These are phyloP conservation scores for Papilionanthe hybrid DNA, from an alignment of 116 monocot genomes.

Conservation along the genomic window DNA sequence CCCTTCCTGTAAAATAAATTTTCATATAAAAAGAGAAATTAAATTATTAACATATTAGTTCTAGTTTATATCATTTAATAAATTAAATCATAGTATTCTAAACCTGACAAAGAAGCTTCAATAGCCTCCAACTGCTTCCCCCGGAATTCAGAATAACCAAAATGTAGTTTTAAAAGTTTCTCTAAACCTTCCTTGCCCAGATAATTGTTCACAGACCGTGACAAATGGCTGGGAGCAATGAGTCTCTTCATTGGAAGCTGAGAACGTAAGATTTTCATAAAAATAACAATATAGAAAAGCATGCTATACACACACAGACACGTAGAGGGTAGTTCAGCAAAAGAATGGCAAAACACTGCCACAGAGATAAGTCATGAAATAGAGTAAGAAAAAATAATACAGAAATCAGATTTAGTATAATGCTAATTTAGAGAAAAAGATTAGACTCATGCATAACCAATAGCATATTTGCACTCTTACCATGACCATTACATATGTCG, in stretches of 20 bases:
- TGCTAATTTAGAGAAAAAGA: too few species aligned
- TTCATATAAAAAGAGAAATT: not conserved
- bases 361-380: too few species aligned
- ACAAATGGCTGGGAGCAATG: not conserved
- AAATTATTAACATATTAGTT: not conserved
- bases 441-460: too few species aligned
- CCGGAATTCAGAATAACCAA: slow-evolving; percentile 68
- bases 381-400: too few species aligned
- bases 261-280: not conserved
- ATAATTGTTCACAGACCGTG: not conserved
- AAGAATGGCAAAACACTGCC: too few species aligned
- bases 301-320: too few species aligned
- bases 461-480: too few species aligned
- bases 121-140: slow-evolving; percentile 87
- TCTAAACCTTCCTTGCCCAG: slow-evolving; percentile 39
- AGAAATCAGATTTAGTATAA: too few species aligned
- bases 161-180: slow-evolving; percentile 51
- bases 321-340: too few species aligned
- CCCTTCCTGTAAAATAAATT: slow-evolving; percentile 50
- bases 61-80: not conserved
- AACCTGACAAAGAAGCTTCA: slow-evolving; percentile 69
- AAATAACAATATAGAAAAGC: too few species aligned
- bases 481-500: too few species aligned
- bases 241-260: slow-evolving; percentile 9
- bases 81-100: not conserved